phyloP scores from a whole-genome alignment of 176 grass and related monocot species.

The Oryza officinalis region DNA sequence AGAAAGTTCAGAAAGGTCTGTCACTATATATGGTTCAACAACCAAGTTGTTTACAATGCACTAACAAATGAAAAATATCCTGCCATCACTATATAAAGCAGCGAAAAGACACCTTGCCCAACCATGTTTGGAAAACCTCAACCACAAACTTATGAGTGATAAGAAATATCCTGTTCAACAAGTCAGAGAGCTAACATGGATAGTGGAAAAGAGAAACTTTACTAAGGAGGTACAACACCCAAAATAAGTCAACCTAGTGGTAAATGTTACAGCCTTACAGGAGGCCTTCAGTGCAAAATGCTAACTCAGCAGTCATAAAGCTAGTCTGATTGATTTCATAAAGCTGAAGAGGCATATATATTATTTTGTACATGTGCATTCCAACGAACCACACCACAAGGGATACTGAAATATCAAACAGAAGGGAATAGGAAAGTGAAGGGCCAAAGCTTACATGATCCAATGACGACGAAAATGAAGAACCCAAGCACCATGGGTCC shows the following conservation, averaged over 20 bases:
- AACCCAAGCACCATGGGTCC: slow-evolving; percentile 62
- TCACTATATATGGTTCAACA: background rate
- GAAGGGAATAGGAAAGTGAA: slow-evolving; percentile 7
- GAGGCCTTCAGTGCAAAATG: background rate
- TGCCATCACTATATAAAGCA: background rate
- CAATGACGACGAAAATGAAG: slow-evolving; percentile 66
- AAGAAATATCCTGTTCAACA: background rate
- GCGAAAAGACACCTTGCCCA: background rate
- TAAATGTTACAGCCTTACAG: background rate
- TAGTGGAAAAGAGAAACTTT: background rate
- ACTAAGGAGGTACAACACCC: background rate
- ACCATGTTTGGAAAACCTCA: background rate
- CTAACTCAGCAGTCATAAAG: background rate
- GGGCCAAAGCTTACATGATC: slow-evolving; percentile 46
- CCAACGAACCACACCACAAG: background rate
- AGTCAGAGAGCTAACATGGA: slow-evolving; percentile 6
- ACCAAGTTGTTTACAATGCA: background rate
- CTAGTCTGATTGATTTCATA: background rate
- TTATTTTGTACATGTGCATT: background rate
- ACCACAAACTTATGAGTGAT: background rate
- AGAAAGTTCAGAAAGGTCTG: background rate
- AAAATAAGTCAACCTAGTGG: background rate
- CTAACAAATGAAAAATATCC: background rate
- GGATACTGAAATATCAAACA: background rate
- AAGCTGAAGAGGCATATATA: background rate